Base-by-base conservation (phyloP, 1,139 yeast species). In the Taphrina communis region DNA sequence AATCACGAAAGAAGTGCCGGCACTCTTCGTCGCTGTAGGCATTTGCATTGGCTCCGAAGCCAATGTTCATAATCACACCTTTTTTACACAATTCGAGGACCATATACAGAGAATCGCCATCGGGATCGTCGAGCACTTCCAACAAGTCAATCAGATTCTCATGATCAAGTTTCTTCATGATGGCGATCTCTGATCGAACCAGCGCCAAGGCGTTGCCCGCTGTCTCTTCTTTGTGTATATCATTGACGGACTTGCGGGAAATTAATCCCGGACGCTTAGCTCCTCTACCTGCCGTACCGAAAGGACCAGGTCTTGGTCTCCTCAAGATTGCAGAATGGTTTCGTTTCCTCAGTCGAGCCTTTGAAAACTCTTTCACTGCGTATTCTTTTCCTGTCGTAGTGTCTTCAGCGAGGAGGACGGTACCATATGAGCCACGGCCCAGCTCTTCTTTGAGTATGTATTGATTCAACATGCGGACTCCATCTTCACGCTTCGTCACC, bases 361-460 rank as follows among this genome's bases (percentile, higher is more conserved):
- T 80, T 19, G 82, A 78, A 73, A 78, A 79, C 75, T 89, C 95
- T 77, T 94, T 94, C 72, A 94, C 85, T 0, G 98, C 76, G 86
- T 87, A 35, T 83, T 82, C 66, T 83, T 73, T 65, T 69, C 85
- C 73, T 0, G 78, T 76, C 17, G 72, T 73, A 35, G 83, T 79
- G 76, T 93, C 97, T 12, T 87, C 76, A 0, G 96, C 97, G 6
- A 91, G 84, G 74, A 94, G 89, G 2, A 94, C 98, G 0, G 88
- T 85, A 0, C 98, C 98, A 77, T 90, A 93, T 0, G 97, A 87
- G 0, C 98, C 98, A 73, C 88, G 86, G 0, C 98, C 98, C 63
- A 93, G 81, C 1, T 88, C 83, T 55, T 84, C 82, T 51, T 84
- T 79, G 14, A 93, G 81, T 68, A 83, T 82, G 77, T 92, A 94